A percentile compares a stretch with the other conserved stretches of the same genome.
phyloP scores from a whole-genome alignment of 805 yeast genomes.

The Tetrapisispora namnaoensis region DNA sequence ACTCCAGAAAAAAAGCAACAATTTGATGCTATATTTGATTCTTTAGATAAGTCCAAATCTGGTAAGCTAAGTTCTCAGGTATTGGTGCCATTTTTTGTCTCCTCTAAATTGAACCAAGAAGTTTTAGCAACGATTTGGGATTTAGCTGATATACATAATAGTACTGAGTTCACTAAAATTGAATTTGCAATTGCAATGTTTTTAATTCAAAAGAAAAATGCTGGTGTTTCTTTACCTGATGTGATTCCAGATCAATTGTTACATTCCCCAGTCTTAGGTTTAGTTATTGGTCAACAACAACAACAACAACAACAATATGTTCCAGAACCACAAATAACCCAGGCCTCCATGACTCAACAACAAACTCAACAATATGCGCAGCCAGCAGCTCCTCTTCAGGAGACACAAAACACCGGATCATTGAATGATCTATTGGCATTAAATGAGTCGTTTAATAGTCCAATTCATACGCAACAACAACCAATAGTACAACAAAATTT shows the following conservation, averaged over 20 bases:
- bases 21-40: constrained; percentile 69
- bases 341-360: background rate
- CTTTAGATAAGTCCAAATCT: constrained; percentile 53
- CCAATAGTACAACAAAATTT: constrained; percentile 3
- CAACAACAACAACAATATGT: constrained; percentile 28
- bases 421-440: constrained; percentile 57
- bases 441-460: constrained; percentile 43
- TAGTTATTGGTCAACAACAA: constrained; percentile 6
- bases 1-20: constrained; percentile 62
- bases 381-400: constrained; percentile 3
- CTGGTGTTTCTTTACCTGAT: constrained; percentile 71
- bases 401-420: constrained; percentile 35
- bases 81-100: constrained; percentile 80
- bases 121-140: constrained; percentile 90
- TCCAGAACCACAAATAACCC: constrained; percentile 26
- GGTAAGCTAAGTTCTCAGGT: constrained; percentile 67
- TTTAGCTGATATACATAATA: constrained; percentile 77
- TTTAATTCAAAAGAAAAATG: constrained; percentile 72
- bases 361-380: background rate
- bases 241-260: constrained; percentile 61
- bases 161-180: constrained; percentile 66
- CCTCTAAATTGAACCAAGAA: constrained; percentile 78
- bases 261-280: constrained; percentile 27
- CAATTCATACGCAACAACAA: constrained; percentile 14
- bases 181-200: constrained; percentile 94